Percentiles rank a stretch among this genome's conserved stretches.
phyloP scores from a whole-genome alignment of 148 eudicot species.

The Talinum fruticosum region DNA sequence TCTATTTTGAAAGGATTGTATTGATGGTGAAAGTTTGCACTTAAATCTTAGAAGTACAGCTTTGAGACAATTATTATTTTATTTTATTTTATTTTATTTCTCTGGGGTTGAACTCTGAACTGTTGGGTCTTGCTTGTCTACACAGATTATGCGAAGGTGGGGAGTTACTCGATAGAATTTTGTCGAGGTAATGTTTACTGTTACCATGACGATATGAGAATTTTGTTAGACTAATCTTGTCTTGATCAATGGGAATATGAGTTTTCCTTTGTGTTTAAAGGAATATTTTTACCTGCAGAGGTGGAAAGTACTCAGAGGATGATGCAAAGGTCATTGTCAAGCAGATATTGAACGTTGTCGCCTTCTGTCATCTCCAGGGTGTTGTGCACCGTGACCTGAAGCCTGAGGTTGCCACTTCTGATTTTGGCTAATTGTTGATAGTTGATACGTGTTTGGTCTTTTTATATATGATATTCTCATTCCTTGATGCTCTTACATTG shows the following conservation, averaged over 20 bases:
- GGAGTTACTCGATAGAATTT: slow-evolving; percentile 60
- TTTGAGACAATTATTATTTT: background rate
- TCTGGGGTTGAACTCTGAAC: slow-evolving; percentile 1
- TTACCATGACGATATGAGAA: background rate
- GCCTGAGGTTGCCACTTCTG: slow-evolving; percentile 54
- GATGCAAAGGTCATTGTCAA: slow-evolving; percentile 56
- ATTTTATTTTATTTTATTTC: background rate
- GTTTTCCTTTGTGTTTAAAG: slow-evolving; percentile 7
- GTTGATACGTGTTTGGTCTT: background rate
- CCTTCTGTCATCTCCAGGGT: slow-evolving; percentile 77
- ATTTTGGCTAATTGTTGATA: slow-evolving; percentile 14
- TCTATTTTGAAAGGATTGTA: background rate
- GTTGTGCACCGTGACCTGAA: slow-evolving; percentile 78
- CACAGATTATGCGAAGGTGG: slow-evolving; percentile 73
- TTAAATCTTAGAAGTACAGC: background rate
- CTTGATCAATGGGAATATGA: background rate
- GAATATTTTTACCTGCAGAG: slow-evolving; percentile 36
- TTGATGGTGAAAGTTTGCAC: background rate
- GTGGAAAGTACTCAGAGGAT: slow-evolving; percentile 62
- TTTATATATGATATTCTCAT: background rate
- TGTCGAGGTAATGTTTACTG: slow-evolving; percentile 45
- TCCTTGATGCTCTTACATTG: slow-evolving; percentile 4
- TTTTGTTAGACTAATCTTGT: background rate
- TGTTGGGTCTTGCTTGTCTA: slow-evolving; percentile 18
- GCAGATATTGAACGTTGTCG: slow-evolving; percentile 61